phyloP scores from a whole-genome alignment of 106 monocot genomes.

The Chionographis japonica region DNA sequence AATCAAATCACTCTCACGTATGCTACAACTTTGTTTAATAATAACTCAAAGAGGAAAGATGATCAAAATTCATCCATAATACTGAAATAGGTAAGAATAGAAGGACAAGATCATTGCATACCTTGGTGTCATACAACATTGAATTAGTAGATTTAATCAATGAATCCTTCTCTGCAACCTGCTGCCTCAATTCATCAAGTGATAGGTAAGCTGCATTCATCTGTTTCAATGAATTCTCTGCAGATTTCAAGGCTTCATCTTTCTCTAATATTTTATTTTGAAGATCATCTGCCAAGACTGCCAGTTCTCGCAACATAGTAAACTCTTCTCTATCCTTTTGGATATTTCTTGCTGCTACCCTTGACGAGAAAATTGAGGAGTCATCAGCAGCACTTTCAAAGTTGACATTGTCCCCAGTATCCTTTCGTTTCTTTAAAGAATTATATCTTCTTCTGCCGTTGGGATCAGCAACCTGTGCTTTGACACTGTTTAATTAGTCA shows the following conservation, averaged over 20 bases:
- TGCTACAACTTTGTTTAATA: no score
- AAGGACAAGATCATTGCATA: conserved; percentile 9
- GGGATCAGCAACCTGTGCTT: conserved; percentile 22
- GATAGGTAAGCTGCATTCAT: conserved; percentile 34
- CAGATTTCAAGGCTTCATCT: conserved; percentile 64
- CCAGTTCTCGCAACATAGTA: conserved; percentile 42
- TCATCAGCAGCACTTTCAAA: conserved; percentile 15
- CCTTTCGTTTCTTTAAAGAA: conserved; percentile 36
- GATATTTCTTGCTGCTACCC: conserved; percentile 21
- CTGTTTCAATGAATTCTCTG: conserved; percentile 46
- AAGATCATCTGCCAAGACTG: conserved; percentile 56
- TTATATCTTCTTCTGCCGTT: conserved; percentile 32
- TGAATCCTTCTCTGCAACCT: conserved; percentile 58
- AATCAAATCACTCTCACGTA: no score
- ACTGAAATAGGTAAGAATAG: no score
- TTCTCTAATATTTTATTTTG: conserved; percentile 63
- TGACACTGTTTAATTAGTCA: background rate
- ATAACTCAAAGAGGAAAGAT: no score
- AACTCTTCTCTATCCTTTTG: conserved; percentile 54
- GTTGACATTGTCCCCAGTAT: conserved; percentile 18
- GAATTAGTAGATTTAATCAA: conserved; percentile 58
- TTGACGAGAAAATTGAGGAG: conserved; percentile 12
- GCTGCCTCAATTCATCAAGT: conserved; percentile 45
- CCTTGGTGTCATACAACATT: conserved; percentile 74
- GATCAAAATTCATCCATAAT: no score